These are phyloP conservation scores for Protoeuglena noctilucae DNA, from an alignment of 139 green algal species.

Conservation along the genomic window DNA sequence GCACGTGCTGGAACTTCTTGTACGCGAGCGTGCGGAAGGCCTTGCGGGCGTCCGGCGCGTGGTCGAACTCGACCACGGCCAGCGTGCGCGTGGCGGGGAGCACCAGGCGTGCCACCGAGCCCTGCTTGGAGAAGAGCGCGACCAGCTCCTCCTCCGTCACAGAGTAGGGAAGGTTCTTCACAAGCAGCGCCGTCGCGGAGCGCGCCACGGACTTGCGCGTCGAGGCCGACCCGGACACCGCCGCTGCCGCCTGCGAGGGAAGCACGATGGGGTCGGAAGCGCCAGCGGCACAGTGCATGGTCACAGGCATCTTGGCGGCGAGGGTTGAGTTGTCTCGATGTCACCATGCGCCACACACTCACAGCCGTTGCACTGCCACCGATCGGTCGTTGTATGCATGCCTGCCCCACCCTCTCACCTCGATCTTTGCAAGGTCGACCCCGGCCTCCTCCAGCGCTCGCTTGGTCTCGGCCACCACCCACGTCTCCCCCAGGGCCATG, in stretches of 20 bases:
- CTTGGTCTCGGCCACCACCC: slow-evolving; percentile 87
- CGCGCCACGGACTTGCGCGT: slow-evolving; percentile 27
- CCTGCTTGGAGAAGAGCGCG: slow-evolving; percentile 21
- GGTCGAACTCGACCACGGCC: slow-evolving; percentile 73
- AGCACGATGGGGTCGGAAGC: slow-evolving; percentile 47
- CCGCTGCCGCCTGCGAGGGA: slow-evolving; percentile 58
- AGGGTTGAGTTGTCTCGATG: too few species aligned
- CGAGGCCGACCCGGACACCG: slow-evolving; percentile 28
- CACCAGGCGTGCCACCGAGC: slow-evolving; percentile 50
- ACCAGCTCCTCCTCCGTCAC: slow-evolving; percentile 10
- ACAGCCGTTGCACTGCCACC: background rate
- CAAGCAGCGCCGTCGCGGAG: slow-evolving; percentile 46
- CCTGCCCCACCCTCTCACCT: background rate
- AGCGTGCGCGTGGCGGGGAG: slow-evolving; percentile 69
- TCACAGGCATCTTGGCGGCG: background rate
- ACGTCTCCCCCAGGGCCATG: slow-evolving; percentile 84
- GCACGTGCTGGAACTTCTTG: slow-evolving; percentile 84
- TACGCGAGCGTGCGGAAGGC: slow-evolving; percentile 79
- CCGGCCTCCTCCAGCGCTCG: slow-evolving; percentile 40
- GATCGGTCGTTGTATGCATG: background rate
- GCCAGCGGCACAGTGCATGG: slow-evolving; percentile 15
- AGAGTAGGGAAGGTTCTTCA: slow-evolving; percentile 85
- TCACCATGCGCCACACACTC: background rate
- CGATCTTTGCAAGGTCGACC: slow-evolving; percentile 1
- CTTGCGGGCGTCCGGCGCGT: slow-evolving; percentile 36